These are phyloP conservation scores for Termitomyces sp. DNA, from an alignment of 768 basidiomycete species.

Conservation along the genomic window DNA sequence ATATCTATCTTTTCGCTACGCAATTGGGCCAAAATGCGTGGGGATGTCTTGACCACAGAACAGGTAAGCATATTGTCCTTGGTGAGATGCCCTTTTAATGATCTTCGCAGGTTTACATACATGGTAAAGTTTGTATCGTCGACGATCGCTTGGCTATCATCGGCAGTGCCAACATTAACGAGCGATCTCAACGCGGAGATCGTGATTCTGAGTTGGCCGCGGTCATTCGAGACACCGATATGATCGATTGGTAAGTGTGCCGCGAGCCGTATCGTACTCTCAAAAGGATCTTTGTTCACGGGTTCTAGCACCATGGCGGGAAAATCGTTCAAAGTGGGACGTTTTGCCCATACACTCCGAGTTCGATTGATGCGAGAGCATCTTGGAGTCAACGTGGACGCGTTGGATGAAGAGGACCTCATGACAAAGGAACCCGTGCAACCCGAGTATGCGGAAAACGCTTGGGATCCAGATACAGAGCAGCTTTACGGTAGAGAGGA, in stretches of 20 bases:
- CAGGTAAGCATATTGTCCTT: conserved; percentile 42
- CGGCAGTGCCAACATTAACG: conserved; percentile 97
- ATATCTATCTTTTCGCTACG: conserved; percentile 87
- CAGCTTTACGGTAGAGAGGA: conserved; percentile 43
- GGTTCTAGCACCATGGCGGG: conserved; percentile 81
- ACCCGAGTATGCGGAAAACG: conserved; percentile 44
- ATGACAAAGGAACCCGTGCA: conserved; percentile 47
- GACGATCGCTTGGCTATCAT: conserved; percentile 94
- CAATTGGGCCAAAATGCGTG: conserved; percentile 89
- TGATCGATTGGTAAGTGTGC: conserved; percentile 76
- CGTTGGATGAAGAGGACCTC: conserved; percentile 70
- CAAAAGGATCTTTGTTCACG: neutral
- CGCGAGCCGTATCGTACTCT: neutral
- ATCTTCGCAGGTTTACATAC: conserved; percentile 70
- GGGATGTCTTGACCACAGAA: conserved; percentile 81
- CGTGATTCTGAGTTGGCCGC: conserved; percentile 94
- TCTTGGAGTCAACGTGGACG: conserved; percentile 91
- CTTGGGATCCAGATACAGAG: conserved; percentile 72
- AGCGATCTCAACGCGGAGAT: conserved; percentile 92
- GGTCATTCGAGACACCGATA: conserved; percentile 92
- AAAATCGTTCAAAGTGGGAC: conserved; percentile 89
- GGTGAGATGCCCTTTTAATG: conserved; percentile 3
- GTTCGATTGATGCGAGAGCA: conserved; percentile 96
- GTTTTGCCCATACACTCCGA: conserved; percentile 92
- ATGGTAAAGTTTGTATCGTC: conserved; percentile 84